A percentile compares a stretch with the other conserved stretches of the same genome.
phyloP scores from a whole-genome alignment of 106 monocot genomes.

The Iris macrosiphon region DNA sequence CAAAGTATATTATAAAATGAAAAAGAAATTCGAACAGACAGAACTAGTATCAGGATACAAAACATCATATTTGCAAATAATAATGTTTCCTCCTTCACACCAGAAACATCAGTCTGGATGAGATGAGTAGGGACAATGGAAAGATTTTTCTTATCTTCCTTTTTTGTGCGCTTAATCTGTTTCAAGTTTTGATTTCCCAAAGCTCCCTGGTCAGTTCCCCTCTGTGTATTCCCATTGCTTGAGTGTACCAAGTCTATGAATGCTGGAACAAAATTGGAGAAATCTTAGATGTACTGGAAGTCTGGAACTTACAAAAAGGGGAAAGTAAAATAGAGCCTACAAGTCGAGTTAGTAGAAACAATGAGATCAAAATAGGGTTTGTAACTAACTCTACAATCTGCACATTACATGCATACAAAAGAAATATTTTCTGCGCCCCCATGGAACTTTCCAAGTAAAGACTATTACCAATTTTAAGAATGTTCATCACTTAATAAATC shows the following conservation, averaged over 20 bases:
- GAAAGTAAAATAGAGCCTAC: no score
- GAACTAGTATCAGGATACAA: conserved; percentile 64
- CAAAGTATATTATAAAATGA: background rate
- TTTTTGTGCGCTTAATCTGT: conserved; percentile 23
- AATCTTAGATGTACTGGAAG: background rate
- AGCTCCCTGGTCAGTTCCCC: conserved; percentile 34
- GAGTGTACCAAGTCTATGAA: conserved; percentile 81
- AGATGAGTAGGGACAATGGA: conserved; percentile 69
- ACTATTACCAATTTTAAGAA: background rate
- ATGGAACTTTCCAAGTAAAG: background rate
- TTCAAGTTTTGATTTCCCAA: conserved; percentile 23
- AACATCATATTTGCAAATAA: conserved; percentile 88
- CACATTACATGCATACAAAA: no score
- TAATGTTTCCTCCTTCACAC: conserved; percentile 50
- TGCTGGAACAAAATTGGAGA: conserved; percentile 35
- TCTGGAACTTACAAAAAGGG: background rate
- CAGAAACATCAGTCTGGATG: conserved; percentile 68
- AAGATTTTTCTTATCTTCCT: conserved; percentile 38
- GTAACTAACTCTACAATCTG: conserved; percentile 1
- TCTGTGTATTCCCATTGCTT: conserved; percentile 74
- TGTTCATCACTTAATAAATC: background rate
- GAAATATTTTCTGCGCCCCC: background rate
- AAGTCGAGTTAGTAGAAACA: no score
- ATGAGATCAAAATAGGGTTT: background rate
- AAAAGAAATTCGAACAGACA: background rate